Base-by-base conservation (phyloP, 495 filamentous ascomycete species). In the Haplographium delicatum region DNA sequence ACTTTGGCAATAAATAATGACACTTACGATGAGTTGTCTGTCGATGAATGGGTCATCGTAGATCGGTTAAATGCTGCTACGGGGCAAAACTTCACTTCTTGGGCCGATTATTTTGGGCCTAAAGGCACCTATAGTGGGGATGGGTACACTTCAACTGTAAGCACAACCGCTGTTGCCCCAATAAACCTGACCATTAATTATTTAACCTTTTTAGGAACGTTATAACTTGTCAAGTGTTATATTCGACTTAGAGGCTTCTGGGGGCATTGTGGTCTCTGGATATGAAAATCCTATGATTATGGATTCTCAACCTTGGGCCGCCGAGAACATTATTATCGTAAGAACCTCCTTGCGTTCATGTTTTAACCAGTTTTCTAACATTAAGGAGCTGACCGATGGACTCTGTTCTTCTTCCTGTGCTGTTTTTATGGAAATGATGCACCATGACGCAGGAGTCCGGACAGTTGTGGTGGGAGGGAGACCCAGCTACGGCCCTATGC, bases 351-450 rank as follows among this genome's bases (percentile, higher is more conserved):
- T 37, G 10, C 13, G 33, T 18, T 15, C 47, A 15, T n/a, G 19
- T 22, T 25, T 16, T 19, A 16, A 41, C 8, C 20, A 16, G n/a
- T 23, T 20, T 20, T 0, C 27, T 44, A 24, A 42, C 23, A 25
- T 22, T 13, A 25, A 20, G 6, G 7, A 47, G 45, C 67, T 79
- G 20, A 62, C 70, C 15, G 75, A 81, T 50, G 70, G 68, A 23
- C 47, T 69, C 33, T 81, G 76, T 56, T 62, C 63, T n/a, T 77
- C 71, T 0, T 62, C 76, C 30, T 81, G 75, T 56, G 62, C 71
- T 1, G 57, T 75, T 8, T 80, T 81, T 57, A 61, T 70, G 20
- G 76, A 81, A 59, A 62, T 75, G 50, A 76, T 81, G 72, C 66
- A 68, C 43, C 62, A 67, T 44, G 52, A 72, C 63, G 73, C 66